Evolutionary conservation across 2,329 filamentous ascomycete genomes (phyloP).

Genomic region (Verticillium longisporum): DNA sequence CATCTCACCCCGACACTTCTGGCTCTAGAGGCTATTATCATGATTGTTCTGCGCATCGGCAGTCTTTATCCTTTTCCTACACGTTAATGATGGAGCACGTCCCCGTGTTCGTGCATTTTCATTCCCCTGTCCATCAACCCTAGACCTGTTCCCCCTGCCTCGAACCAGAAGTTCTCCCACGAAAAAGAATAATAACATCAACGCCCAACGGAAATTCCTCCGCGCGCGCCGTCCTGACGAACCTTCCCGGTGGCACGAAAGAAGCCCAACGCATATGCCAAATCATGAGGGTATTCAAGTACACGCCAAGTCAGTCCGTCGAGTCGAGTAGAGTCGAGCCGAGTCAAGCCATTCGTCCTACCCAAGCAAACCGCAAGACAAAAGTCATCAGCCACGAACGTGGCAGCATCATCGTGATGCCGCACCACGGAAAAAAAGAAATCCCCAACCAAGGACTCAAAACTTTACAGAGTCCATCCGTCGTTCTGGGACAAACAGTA

Average conservation of each 20-base stretch:
- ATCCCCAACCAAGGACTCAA: neutral
- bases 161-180: neutral
- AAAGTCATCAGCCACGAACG: neutral
- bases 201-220: neutral
- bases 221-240: neutral
- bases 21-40: too few relatives aligned
- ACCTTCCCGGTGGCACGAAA: neutral
- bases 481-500: neutral
- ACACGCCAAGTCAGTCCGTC: constrained; percentile 4
- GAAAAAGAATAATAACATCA: neutral
- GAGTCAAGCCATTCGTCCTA: neutral
- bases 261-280: constrained; percentile 8
- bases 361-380: neutral
- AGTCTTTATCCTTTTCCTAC: neutral
- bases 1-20: too few relatives aligned
- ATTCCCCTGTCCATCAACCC: neutral
- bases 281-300: constrained; percentile 11
- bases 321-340: neutral
- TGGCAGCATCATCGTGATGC: neutral
- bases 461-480: neutral
- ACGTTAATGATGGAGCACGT: neutral
- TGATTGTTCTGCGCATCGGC: too few relatives aligned
- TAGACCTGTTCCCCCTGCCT: neutral
- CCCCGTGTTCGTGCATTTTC: neutral
- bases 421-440: neutral